A percentile compares a stretch with the other conserved stretches of the same genome.
phyloP scores from a whole-genome alignment of 2,329 filamentous ascomycete species.

The Graphilbum ipis-grandicollis region DNA sequence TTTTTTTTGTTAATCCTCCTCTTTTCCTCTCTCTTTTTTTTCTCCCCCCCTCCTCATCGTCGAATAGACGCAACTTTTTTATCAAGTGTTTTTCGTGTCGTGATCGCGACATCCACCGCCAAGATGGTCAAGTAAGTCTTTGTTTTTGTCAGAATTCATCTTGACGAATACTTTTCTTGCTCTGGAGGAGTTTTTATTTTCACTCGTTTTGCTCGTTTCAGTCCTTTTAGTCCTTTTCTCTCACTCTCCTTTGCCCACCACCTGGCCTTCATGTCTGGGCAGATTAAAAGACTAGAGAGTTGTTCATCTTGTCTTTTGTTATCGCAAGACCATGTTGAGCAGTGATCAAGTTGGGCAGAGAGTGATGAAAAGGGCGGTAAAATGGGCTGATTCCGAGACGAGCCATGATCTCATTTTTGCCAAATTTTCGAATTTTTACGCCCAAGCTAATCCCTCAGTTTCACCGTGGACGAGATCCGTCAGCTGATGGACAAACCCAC shows the following conservation, averaged over 20 bases:
- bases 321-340: too few relatives aligned
- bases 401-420: too few relatives aligned
- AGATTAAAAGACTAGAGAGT: too few relatives aligned
- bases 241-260: too few relatives aligned
- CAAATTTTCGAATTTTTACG: too few relatives aligned
- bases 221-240: background rate
- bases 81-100: constrained; percentile 5
- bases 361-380: too few relatives aligned
- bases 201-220: background rate
- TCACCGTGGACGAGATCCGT: constrained; percentile 93
- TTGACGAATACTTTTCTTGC: background rate
- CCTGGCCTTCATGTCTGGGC: too few relatives aligned
- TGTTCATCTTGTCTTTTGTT: too few relatives aligned
- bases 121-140: constrained; percentile 98
- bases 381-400: too few relatives aligned
- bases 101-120: constrained; percentile 47
- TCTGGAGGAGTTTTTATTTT: background rate
- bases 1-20: background rate
- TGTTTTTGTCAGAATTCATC: background rate
- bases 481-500: constrained; percentile 59
- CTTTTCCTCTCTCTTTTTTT: constrained; percentile 1
- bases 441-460: constrained; percentile 40
- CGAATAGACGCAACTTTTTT: constrained; percentile 6
- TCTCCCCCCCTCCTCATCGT: constrained; percentile 2
- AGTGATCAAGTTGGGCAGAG: too few relatives aligned